phyloP scores from a whole-genome alignment of 208 protist genomes.

The Acanthamoeba culbertsoni region DNA sequence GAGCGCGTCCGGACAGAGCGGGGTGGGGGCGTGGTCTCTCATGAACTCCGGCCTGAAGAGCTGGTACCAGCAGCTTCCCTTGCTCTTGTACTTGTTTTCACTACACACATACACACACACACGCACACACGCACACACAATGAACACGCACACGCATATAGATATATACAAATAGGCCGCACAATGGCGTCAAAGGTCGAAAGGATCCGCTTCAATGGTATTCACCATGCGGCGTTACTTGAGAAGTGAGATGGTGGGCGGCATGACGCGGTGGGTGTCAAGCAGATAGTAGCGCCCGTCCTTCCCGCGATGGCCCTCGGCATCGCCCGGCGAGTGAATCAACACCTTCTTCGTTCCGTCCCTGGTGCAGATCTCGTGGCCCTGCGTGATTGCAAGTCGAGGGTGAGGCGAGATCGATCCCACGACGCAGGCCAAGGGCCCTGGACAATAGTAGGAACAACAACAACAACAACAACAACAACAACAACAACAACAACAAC shows the following conservation, averaged over 20 bases:
- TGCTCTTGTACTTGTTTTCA: constrained; percentile 43
- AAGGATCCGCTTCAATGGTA: no score
- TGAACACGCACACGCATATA: no score
- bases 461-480: no score
- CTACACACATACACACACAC: no score
- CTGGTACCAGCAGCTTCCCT: constrained; percentile 56
- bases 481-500: no score
- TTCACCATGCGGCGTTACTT: no score
- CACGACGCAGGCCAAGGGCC: no score
- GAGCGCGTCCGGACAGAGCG: background rate
- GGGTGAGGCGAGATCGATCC: no score
- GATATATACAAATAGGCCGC: no score
- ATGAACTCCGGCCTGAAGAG: constrained; percentile 36
- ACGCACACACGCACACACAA: no score
- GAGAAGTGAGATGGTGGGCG: constrained; percentile 64
- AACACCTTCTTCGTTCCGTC: background rate
- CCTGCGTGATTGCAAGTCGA: background rate
- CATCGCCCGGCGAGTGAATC: background rate
- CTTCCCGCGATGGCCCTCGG: constrained; percentile 24
- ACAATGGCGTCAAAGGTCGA: no score
- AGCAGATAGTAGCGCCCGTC: constrained; percentile 76
- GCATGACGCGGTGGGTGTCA: constrained; percentile 70
- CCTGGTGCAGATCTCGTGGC: background rate
- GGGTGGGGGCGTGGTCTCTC: background rate
- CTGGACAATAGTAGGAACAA: no score